Evolutionary conservation across 2,329 filamentous ascomycete genomes (phyloP), one percentile per base, ranked within the genome.

Genomic region (Ustilaginoidea virens): DNA sequence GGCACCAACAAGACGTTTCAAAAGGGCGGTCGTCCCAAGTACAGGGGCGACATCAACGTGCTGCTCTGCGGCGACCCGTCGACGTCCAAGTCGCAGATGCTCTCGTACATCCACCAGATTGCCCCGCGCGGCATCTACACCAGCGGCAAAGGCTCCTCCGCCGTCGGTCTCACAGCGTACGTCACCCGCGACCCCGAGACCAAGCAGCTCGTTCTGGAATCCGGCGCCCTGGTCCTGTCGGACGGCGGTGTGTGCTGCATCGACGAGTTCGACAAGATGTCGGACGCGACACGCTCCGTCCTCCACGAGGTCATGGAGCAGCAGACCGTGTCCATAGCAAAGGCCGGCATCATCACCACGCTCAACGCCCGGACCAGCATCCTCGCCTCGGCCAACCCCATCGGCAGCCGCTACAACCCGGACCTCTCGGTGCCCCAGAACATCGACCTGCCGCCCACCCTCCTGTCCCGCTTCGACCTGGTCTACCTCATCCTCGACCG

Each of bases 1-100:
- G 90, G 90, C 32, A 93, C 90, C 19, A 98, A 98, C 63, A 98
- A 98, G 59, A 82, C 81, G 1, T 98, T 98, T 52, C 73, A 92
- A 34, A 96, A 94, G 55, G 90, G 90, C 32, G 90, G 86, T 33
- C 93, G 81, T 46, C 90, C 90, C 5, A 86, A 80, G 44, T 98
- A 98, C 52, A 74, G 90, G 60, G 90, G 90, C 37, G 90, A 98
- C 53, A 94, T 98, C 60, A 98, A 98, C 49, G 72, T 98, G 28
- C 67, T 98, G 24, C 76, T 98, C 20, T 98, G 90, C 45, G 90
- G 90, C 64, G 90, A 98, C 46, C 90, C 90, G 0, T 96, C 87
- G 0, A 98, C 90, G 0, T 69, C 90, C 22, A 98, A 98, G 54
- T 98, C 90, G 8, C 92, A 98, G 54, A 62, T 98, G 32, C 66